A percentile compares a stretch with the other conserved stretches of the same genome.
Evolutionary conservation across 2,329 filamentous ascomycete species (phyloP).

Genomic region (Karstenula rhodostoma): DNA sequence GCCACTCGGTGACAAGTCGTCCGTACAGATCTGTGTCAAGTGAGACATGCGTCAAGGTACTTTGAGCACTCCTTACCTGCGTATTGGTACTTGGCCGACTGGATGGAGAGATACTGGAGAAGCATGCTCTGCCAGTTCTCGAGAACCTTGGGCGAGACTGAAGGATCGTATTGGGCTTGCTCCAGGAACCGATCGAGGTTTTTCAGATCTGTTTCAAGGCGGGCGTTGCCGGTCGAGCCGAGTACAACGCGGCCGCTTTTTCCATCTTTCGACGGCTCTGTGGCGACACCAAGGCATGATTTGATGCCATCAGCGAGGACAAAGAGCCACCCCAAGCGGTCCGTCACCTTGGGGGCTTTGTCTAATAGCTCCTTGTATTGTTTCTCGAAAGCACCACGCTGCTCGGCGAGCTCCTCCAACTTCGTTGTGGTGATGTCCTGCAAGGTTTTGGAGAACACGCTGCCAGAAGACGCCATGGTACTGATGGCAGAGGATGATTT

Average conservation of each 20-base stretch:
- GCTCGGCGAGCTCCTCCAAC: slow-evolving; percentile 48
- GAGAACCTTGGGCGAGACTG: slow-evolving; percentile 43
- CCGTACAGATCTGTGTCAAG: slow-evolving; percentile 42
- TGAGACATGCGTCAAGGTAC: background rate
- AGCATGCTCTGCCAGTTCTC: slow-evolving; percentile 43
- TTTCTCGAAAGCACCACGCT: slow-evolving; percentile 40
- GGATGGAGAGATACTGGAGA: slow-evolving; percentile 40
- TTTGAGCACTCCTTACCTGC: background rate
- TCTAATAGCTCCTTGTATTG: slow-evolving; percentile 33
- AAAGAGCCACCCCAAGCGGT: slow-evolving; percentile 35
- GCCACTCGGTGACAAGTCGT: slow-evolving; percentile 48
- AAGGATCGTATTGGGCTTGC: slow-evolving; percentile 48
- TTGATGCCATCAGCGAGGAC: slow-evolving; percentile 41
- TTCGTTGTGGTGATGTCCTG: slow-evolving; percentile 49
- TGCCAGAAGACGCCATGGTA: slow-evolving; percentile 37
- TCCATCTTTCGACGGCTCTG: slow-evolving; percentile 16
- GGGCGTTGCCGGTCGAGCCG: slow-evolving; percentile 28
- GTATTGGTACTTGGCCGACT: slow-evolving; percentile 48
- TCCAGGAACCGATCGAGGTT: slow-evolving; percentile 48
- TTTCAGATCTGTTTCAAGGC: slow-evolving; percentile 38
- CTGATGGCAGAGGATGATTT: background rate
- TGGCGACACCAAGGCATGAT: slow-evolving; percentile 36
- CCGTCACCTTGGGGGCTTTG: slow-evolving; percentile 21
- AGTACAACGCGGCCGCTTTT: slow-evolving; percentile 29
- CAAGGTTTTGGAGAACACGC: slow-evolving; percentile 46